phyloP scores from a whole-genome alignment of 2,329 filamentous ascomycete genomes.

The Nigrospora osmanthi region DNA sequence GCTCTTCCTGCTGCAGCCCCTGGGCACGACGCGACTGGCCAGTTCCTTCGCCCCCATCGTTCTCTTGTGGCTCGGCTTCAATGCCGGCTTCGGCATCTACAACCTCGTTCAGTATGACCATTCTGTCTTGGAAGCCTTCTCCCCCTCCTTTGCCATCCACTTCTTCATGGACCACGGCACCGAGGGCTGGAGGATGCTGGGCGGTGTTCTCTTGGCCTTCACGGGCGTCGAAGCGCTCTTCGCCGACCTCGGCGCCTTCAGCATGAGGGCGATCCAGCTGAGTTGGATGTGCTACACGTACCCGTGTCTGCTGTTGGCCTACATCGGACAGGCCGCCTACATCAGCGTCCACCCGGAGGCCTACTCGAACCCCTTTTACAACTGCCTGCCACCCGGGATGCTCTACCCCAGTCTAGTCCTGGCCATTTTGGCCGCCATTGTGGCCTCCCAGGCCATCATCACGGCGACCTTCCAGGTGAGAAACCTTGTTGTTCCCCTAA shows the following conservation, averaged over 20 bases:
- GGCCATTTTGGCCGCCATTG: constrained; percentile 63
- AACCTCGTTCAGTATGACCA: constrained; percentile 45
- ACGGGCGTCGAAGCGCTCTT: constrained; percentile 76
- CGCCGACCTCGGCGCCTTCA: constrained; percentile 71
- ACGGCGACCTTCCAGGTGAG: constrained; percentile 62
- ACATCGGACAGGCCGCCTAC: constrained; percentile 68
- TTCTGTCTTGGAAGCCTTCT: constrained; percentile 48
- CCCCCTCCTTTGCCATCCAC: constrained; percentile 49
- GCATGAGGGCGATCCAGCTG: constrained; percentile 60
- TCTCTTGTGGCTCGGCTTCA: constrained; percentile 59
- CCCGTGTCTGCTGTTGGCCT: constrained; percentile 58
- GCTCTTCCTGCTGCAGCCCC: constrained; percentile 56
- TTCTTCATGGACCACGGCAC: constrained; percentile 53
- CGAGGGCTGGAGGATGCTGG: constrained; percentile 56
- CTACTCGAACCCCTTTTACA: constrained; percentile 68
- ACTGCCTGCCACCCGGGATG: constrained; percentile 58
- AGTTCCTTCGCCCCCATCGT: constrained; percentile 58
- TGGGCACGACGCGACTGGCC: constrained; percentile 55
- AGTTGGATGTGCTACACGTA: constrained; percentile 63
- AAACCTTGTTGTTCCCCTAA: constrained; percentile 10
- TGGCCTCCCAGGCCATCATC: constrained; percentile 73
- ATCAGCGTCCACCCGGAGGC: constrained; percentile 51
- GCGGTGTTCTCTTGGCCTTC: constrained; percentile 67
- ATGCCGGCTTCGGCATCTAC: constrained; percentile 56
- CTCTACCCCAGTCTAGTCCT: constrained; percentile 62